These are phyloP conservation scores for Haplosporangium gracile DNA, from an alignment of 192 early-diverging fungal genomes.

Conservation along the genomic window DNA sequence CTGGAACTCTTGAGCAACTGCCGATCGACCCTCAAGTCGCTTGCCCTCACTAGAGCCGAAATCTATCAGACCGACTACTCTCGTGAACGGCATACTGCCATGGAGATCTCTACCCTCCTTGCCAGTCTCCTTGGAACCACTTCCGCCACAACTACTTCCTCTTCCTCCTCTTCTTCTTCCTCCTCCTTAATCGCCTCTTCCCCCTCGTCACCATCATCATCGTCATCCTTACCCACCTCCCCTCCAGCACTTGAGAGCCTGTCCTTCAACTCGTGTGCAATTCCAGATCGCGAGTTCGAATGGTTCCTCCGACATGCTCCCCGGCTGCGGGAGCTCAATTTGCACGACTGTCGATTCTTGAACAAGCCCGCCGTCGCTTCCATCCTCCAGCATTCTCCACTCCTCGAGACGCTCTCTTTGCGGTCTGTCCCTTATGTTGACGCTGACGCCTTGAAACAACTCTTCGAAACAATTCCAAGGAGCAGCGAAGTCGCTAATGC, in stretches of 20 bases:
- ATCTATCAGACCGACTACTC: constrained; percentile 21
- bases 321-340: constrained; percentile 16
- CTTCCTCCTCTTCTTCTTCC: background rate
- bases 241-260: constrained; percentile 22
- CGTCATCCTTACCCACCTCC: background rate
- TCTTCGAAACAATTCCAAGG: constrained; percentile 15
- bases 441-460: constrained; percentile 9
- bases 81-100: constrained; percentile 13
- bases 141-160: background rate
- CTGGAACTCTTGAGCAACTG: constrained; percentile 38
- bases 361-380: constrained; percentile 6
- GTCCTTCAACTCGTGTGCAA: constrained; percentile 21
- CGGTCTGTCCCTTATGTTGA: constrained; percentile 28
- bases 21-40: constrained; percentile 20
- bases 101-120: constrained; percentile 28
- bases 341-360: constrained; percentile 35
- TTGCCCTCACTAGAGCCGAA: constrained; percentile 32
- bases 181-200: constrained; percentile 20
- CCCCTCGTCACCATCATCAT: constrained; percentile 11
- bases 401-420: constrained; percentile 33
- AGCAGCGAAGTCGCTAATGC: background rate
- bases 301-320: constrained; percentile 23
- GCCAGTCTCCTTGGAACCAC: constrained; percentile 14
- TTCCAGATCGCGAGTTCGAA: constrained; percentile 36
- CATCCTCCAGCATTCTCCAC: constrained; percentile 27